These are phyloP conservation scores for Polytrichum commune DNA, from an alignment of 225 moss, liverwort and hornwort genomes.

Conservation along the genomic window DNA sequence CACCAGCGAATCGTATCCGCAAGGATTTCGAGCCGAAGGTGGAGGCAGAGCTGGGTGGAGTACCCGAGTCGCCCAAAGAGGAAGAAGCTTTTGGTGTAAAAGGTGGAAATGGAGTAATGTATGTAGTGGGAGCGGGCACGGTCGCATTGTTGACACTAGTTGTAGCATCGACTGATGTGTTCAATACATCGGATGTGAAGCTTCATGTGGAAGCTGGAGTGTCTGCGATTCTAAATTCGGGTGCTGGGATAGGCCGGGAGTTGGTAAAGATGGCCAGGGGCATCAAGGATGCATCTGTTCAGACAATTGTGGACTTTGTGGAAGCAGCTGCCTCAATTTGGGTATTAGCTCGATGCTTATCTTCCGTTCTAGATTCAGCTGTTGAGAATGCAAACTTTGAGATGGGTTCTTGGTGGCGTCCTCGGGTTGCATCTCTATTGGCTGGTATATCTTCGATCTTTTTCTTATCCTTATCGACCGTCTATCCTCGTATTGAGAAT, in stretches of 20 bases:
- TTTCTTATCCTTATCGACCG: no score
- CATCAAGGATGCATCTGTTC: slow-evolving; percentile 43
- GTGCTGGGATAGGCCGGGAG: slow-evolving; percentile 58
- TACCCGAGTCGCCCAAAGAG: slow-evolving; percentile 6
- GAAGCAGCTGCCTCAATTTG: slow-evolving; percentile 65
- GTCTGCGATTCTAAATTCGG: slow-evolving; percentile 54
- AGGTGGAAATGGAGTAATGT: slow-evolving; percentile 22
- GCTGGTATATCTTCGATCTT: slow-evolving; percentile 34
- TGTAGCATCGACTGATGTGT: slow-evolving; percentile 50
- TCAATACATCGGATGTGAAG: slow-evolving; percentile 39
- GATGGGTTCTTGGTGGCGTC: slow-evolving; percentile 79
- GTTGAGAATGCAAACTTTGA: slow-evolving; percentile 67
- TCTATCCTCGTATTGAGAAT: no score
- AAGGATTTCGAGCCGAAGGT: slow-evolving; percentile 5
- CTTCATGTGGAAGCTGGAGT: slow-evolving; percentile 50
- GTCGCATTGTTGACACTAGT: slow-evolving; percentile 51
- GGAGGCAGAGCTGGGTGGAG: slow-evolving; percentile 13
- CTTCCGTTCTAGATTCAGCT: slow-evolving; percentile 62
- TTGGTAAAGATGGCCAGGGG: slow-evolving; percentile 37
- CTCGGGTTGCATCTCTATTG: slow-evolving; percentile 82
- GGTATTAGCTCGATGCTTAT: slow-evolving; percentile 67
- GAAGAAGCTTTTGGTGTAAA: slow-evolving; percentile 2
- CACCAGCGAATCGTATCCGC: slow-evolving; percentile 8
- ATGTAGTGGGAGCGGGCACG: slow-evolving; percentile 55
- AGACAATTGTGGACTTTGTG: slow-evolving; percentile 51